phyloP scores from a whole-genome alignment of 441 rosid species.

The Pelargonium myrrhifolium region DNA sequence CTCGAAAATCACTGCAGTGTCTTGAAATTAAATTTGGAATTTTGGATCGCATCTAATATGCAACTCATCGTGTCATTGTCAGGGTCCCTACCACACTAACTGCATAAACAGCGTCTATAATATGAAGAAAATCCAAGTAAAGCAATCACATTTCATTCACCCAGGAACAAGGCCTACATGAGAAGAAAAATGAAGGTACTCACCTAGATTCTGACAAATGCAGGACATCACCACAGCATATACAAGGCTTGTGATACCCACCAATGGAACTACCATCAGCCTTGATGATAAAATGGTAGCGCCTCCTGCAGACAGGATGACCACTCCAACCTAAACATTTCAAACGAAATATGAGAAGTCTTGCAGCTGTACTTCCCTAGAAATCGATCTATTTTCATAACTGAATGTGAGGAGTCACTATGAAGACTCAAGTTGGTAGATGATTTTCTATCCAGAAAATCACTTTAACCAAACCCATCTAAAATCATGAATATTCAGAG shows the following conservation, averaged over 20 bases:
- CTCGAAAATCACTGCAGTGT: no score
- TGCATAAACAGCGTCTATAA: not conserved
- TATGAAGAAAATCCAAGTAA: not conserved
- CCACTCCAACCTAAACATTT: conserved; percentile 57
- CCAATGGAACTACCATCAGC: conserved; percentile 51
- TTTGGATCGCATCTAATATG: no score
- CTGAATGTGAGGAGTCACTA: no score
- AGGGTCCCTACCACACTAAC: no score
- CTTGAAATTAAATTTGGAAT: no score
- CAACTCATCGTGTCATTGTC: no score
- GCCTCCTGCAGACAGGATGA: conserved; percentile 57
- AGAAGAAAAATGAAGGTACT: not conserved
- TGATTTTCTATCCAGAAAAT: no score
- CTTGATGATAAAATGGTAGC: conserved; percentile 63
- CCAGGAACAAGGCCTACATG: not conserved
- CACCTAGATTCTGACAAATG: conserved; percentile 51
- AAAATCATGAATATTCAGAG: no score
- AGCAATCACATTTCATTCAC: not conserved
- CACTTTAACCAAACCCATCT: no score
- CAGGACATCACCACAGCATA: conserved; percentile 39
- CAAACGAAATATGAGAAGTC: not conserved
- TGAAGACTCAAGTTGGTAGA: no score
- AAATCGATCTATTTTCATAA: no score
- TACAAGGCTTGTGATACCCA: conserved; percentile 45
- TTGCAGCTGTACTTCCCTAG: not conserved